A percentile compares a stretch with the other conserved stretches of the same genome.
These are phyloP conservation scores for Zygosaccharomyces bailii DNA, from an alignment of 805 yeast genomes.

Conservation along the genomic window DNA sequence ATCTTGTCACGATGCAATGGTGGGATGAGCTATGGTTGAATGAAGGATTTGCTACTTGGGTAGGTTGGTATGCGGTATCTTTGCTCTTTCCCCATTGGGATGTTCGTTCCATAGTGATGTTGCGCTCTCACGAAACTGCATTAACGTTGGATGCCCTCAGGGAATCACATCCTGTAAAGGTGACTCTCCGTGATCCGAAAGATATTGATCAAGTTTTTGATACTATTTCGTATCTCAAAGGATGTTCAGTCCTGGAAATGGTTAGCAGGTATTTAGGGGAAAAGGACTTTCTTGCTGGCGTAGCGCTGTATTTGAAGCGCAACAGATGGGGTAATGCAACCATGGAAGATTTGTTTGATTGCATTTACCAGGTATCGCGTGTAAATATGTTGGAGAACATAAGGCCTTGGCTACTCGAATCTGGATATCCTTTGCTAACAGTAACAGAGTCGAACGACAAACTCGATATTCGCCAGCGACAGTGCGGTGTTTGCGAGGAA, in stretches of 20 bases:
- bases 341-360: slow-evolving; percentile 69
- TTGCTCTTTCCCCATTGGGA: slow-evolving; percentile 78
- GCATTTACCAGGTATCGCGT: slow-evolving; percentile 60
- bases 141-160: slow-evolving; percentile 53
- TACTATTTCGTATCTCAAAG: slow-evolving; percentile 75
- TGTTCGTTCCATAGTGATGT: slow-evolving; percentile 55
- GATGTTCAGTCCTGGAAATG: slow-evolving; percentile 77
- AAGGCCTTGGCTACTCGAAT: slow-evolving; percentile 67
- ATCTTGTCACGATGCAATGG: slow-evolving; percentile 88
- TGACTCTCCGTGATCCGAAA: slow-evolving; percentile 70
- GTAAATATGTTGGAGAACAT: slow-evolving; percentile 56
- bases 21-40: slow-evolving; percentile 91
- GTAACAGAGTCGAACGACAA: slow-evolving; percentile 30
- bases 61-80: slow-evolving; percentile 68
- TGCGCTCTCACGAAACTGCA: slow-evolving; percentile 39
- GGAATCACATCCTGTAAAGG: slow-evolving; percentile 78
- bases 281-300: slow-evolving; percentile 68
- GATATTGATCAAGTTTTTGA: slow-evolving; percentile 83
- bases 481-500: background rate
- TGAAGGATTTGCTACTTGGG: slow-evolving; percentile 89
- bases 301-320: slow-evolving; percentile 59
- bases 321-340: slow-evolving; percentile 69
- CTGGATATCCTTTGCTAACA: slow-evolving; percentile 59
- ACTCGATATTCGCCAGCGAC: background rate
- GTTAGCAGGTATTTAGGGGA: slow-evolving; percentile 66